Base-by-base conservation (phyloP, 345 rosid species). In the Euphorbia pulcherrima region DNA sequence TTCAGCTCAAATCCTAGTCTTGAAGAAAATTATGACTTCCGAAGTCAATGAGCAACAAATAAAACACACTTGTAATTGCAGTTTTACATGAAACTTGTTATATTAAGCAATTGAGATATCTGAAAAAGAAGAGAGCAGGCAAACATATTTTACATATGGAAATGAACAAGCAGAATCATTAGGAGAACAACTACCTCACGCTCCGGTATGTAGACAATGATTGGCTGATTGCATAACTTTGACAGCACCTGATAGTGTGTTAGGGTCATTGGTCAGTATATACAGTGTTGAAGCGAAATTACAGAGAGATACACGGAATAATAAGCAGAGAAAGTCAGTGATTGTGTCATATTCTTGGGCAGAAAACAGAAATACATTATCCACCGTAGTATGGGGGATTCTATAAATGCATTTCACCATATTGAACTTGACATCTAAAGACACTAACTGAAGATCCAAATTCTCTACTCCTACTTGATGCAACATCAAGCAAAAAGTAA, bases 181-280 rank as follows among this genome's bases (percentile, higher is more conserved):
- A 13, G 13, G 48, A 12, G 8, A 37, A 55, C 62, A 17, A 52
- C 55, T 77, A 86, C 97, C 97, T 93, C 97, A 33, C 87, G 87
- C 81, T 81, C 94, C 8, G 92, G 91, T 64, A 93, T 90, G 75
- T 88, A 88, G 58, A 93, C 92, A 26, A 81, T 67, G 60, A 90
- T 74, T 6, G 96, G 96, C 78, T 84, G 98, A 70, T 78, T 65
- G 64, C 96, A 90, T 59, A 90, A 77, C 74, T 81, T 90, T 40
- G 97, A 90, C 65, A 90, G 86, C 50, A 93, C 98, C 94, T 93
- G 85, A 62, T 65, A 14, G 41, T 72, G 50, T 39, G 60, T 21
- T 35, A 62, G 4, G 27, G 68, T 30, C 56, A 23, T 47, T 58
- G 68, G 47, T 71, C 67, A 67, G 59, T 29, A 64, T 10, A 26